These are phyloP conservation scores for Phytophthora europaea DNA, from an alignment of 352 stramenopile species.

Conservation along the genomic window DNA sequence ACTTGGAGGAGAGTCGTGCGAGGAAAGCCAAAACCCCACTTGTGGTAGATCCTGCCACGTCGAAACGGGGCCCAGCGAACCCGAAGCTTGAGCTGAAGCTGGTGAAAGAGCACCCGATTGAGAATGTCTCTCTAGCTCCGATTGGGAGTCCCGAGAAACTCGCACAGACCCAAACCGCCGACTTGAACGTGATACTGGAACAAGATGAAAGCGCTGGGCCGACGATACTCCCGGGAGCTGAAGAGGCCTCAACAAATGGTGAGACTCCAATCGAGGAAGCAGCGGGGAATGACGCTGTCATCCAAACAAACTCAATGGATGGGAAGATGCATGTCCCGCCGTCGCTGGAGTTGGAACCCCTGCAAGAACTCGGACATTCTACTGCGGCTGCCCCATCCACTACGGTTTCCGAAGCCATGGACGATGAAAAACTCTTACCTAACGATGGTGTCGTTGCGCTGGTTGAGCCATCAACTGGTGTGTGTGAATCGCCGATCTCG, in stretches of 20 bases:
- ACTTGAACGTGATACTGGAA: not conserved
- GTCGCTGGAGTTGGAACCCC: not conserved
- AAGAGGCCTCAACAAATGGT: not conserved
- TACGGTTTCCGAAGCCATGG: not conserved
- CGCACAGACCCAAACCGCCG: not conserved
- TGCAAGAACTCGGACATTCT: not conserved
- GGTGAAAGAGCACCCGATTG: constrained; percentile 30
- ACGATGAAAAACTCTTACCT: not conserved
- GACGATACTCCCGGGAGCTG: not conserved
- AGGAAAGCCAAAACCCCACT: constrained; percentile 14
- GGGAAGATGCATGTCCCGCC: not conserved
- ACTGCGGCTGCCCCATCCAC: not conserved
- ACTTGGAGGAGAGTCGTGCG: constrained; percentile 29
- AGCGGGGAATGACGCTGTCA: not conserved
- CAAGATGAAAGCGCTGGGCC: not conserved
- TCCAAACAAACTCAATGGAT: not conserved
- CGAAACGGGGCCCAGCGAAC: not conserved
- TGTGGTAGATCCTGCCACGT: not conserved
- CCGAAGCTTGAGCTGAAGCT: constrained; percentile 15
- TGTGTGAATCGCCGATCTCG: too few relatives aligned
- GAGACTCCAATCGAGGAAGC: not conserved
- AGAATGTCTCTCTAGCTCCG: constrained; percentile 28
- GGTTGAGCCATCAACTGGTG: not conserved
- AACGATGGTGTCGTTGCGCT: not conserved
- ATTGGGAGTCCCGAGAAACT: constrained; percentile 17